phyloP scores from a whole-genome alignment of 306 rosid genomes.

The Parietaria judaica region DNA sequence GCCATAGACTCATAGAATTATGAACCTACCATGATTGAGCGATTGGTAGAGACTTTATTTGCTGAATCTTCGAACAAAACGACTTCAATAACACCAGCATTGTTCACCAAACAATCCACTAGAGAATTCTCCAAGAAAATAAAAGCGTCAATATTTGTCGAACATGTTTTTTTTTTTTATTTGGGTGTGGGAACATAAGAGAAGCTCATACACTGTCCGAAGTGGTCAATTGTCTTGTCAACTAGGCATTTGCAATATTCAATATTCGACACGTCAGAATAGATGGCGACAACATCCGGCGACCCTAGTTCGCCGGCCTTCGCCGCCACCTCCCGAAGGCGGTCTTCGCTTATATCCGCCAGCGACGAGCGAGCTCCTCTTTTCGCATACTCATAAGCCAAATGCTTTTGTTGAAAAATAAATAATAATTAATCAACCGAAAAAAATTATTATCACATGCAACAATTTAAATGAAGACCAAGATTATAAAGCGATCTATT shows the following conservation, averaged over 20 bases:
- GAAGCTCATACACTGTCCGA: slow-evolving; percentile 27
- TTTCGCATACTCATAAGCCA: slow-evolving; percentile 37
- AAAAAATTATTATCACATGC: not conserved
- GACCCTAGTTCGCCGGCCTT: slow-evolving; percentile 27
- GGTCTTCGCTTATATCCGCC: slow-evolving; percentile 39
- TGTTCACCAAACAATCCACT: slow-evolving; percentile 26
- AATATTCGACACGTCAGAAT: slow-evolving; percentile 34
- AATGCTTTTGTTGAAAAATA: slow-evolving; percentile 1
- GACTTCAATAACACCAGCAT: slow-evolving; percentile 12
- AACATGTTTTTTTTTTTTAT: too few species aligned
- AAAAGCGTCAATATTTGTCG: too few species aligned
- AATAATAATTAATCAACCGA: not conserved
- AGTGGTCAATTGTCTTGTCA: slow-evolving; percentile 31
- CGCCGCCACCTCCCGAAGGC: slow-evolving; percentile 26
- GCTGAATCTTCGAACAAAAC: slow-evolving; percentile 17
- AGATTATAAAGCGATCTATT: too few species aligned
- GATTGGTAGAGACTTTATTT: not conserved
- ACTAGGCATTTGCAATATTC: slow-evolving; percentile 33
- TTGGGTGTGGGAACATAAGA: too few species aligned
- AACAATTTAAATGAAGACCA: too few species aligned
- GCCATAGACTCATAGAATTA: too few species aligned
- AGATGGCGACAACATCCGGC: slow-evolving; percentile 27
- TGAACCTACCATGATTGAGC: not conserved
- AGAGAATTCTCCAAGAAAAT: not conserved
- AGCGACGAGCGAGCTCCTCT: slow-evolving; percentile 45